These are phyloP conservation scores for Citrus hindsii DNA, from an alignment of 345 rosid genomes.

Conservation along the genomic window DNA sequence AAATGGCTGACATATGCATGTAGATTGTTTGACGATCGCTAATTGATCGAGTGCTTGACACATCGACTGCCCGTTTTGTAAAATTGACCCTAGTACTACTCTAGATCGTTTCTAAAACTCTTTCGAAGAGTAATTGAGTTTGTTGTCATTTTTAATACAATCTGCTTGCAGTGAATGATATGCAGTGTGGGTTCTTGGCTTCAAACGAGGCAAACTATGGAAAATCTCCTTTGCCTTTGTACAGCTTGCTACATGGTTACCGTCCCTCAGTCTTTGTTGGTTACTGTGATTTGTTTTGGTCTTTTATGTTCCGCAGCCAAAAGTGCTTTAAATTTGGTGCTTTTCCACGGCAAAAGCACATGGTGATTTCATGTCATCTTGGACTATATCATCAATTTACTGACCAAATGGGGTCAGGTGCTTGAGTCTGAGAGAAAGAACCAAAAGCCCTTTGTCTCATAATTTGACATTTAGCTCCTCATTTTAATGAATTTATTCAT, in stretches of 20 bases:
- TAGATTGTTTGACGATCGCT: background rate
- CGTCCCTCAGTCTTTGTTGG: background rate
- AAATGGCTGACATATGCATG: too few species aligned
- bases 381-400: background rate
- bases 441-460: background rate
- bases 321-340: background rate
- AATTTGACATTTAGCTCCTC: background rate
- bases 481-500: background rate
- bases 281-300: background rate
- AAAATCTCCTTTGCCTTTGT: background rate
- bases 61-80: too few species aligned
- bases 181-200: background rate
- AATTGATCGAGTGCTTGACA: background rate
- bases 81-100: too few species aligned
- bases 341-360: constrained; percentile 16
- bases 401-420: background rate
- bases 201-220: background rate
- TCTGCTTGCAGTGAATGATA: background rate
- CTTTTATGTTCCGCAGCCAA: background rate
- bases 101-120: background rate
- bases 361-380: background rate
- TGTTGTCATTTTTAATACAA: background rate
- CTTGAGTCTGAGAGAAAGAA: background rate
- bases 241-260: background rate
- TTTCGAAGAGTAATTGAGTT: background rate